Evolutionary conservation across 768 basidiomycete genomes (phyloP), one percentile per base, ranked within the genome.

Genomic region (Leccinum rimulosum): DNA sequence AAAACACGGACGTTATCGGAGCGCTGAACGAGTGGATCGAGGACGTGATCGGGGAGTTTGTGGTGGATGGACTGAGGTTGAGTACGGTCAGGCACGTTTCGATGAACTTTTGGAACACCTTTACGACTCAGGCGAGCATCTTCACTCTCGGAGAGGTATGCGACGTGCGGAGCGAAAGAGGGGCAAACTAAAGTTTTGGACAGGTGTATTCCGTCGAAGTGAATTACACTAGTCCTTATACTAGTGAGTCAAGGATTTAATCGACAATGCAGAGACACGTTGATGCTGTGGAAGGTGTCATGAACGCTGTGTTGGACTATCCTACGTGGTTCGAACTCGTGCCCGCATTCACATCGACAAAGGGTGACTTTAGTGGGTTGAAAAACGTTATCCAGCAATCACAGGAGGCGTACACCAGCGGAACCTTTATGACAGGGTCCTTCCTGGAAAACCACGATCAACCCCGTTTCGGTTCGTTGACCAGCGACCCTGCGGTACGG

Each of bases 31-130:
- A 54, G 28, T 86, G 84, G 84, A 77, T 86, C 49, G 68, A 65
- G 14, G 63, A 74, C 31, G 71, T 84, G 11, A 80, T 84, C 5
- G 52, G 68, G 27, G 75, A 77, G 49, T 86, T 84, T 64, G 66
- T 59, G 10, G 74, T 81, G 56, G 85, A 87, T 63, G 82, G 84
- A 9, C 65, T 86, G 31, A 77, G 85, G 27, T 79, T 86, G 68
- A 84, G 85, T 56, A 82, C 84, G 4, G 83, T 80, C 60, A 85
- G 84, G 68, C 83, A 83, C 66, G 73, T 86, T 62, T 72, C 77
- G 2, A 76, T 75, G 62, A 72, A 76, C 22, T 86, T 86, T 68
- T 86, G 84, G 84, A 75, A 75, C 9, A 76, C 66, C 5, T 86
- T 85, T 66, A 73, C 77, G 51, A 64, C 70, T 22, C 70, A 79